Evolutionary conservation across 805 yeast species (phyloP).

Genomic region (Candida xiaguanensis): DNA sequence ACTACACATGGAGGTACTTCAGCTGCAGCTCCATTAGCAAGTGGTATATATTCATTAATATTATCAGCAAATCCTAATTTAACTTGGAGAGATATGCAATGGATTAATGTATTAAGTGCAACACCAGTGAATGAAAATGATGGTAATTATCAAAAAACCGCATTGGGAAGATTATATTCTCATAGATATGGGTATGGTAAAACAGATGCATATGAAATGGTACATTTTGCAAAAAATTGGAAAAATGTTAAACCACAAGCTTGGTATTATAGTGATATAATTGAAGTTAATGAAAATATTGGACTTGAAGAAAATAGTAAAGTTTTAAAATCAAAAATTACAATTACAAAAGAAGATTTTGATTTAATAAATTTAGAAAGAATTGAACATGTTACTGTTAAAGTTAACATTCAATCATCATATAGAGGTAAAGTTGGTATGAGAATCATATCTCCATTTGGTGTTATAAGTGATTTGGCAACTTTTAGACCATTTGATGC

Average conservation of each 20-base stretch:
- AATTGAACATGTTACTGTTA: slow-evolving; percentile 83
- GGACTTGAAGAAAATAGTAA: slow-evolving; percentile 13
- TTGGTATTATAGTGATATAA: slow-evolving; percentile 57
- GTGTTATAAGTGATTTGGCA: slow-evolving; percentile 71
- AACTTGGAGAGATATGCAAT: slow-evolving; percentile 96
- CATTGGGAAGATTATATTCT: slow-evolving; percentile 66
- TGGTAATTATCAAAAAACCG: slow-evolving; percentile 71
- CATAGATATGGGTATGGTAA: slow-evolving; percentile 92
- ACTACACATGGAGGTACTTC: slow-evolving; percentile 91
- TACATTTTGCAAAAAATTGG: slow-evolving; percentile 71
- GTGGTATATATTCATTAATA: slow-evolving; percentile 87
- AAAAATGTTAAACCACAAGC: slow-evolving; percentile 87
- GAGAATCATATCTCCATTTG: slow-evolving; percentile 68
- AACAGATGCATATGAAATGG: slow-evolving; percentile 76
- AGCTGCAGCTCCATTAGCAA: slow-evolving; percentile 98
- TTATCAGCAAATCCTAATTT: slow-evolving; percentile 79
- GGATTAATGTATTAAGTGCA: slow-evolving; percentile 69
- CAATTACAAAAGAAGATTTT: slow-evolving; percentile 48
- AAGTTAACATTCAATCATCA: slow-evolving; percentile 62
- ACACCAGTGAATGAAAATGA: slow-evolving; percentile 65
- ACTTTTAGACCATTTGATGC: slow-evolving; percentile 59
- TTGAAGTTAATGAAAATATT: slow-evolving; percentile 26
- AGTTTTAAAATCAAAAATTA: slow-evolving; percentile 26
- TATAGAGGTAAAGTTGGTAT: slow-evolving; percentile 69
- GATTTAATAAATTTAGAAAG: slow-evolving; percentile 57